Evolutionary conservation across 2,329 filamentous ascomycete genomes (phyloP), one percentile per base, ranked within the genome.

Genomic region (Colletotrichum coccodes): DNA sequence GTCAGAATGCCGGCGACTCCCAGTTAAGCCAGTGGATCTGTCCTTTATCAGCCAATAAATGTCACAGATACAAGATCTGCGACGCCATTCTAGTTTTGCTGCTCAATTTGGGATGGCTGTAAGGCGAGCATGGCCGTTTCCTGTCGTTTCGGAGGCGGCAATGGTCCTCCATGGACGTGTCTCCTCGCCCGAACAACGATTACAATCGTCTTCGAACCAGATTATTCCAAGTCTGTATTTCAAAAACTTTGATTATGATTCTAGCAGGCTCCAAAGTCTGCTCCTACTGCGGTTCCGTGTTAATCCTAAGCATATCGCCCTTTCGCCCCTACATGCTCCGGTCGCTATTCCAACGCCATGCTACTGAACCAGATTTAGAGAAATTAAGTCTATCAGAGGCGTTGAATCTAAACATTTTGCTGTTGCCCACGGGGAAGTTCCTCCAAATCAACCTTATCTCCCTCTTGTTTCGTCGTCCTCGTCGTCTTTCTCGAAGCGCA

Each of bases 401-500:
- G 3, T 6, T 28, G 2, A 40, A 6, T 9, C 46, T 30, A 57
- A 11, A 28, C 36, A 4, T 6, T 40, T 9, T 34, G 18, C 18
- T 40, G 40, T 0, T 40, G 36, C 30, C 64, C 47, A 21, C 38
- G 23, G 1, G 30, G 36, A 32, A 68, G 34, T n/a, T 52, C 36
- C 30, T 68, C 52, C 36, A 40, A 40, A 9, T 32, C 46, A 30
- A 52, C n/a, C 36, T 64, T 58, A 14, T 23, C 14, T 23, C 23
- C 26, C 16, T 44, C 26, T n/a, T 44, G 16, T 1, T 40, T 21
- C 42, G 21, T 16, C 30, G 52, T 68, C 18, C 52, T 63, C 16
- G 50, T 64, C 5, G 30, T 32, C 52, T 53, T 64, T 38, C 60
- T 63, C 23, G 60, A 50, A 9, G 52, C 64, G 2, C 52, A 68